Conservation (phyloP, 768 basidiomycete genomes). For the Pleurotus tuber-regium region DNA sequence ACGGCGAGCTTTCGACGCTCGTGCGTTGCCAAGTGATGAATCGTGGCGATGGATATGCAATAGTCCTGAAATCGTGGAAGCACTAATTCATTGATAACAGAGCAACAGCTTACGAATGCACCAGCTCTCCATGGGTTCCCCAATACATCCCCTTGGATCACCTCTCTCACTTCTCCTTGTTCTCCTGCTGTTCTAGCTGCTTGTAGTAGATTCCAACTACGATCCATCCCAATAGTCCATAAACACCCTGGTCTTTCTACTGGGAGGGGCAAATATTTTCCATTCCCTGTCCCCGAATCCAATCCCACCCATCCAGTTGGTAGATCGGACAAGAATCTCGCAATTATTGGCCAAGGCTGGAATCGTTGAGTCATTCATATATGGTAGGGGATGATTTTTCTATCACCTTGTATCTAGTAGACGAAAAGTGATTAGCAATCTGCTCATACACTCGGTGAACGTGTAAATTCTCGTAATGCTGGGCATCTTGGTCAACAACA, state of each 20-base stretch:
- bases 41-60: slow-evolving; percentile 95
- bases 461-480: slow-evolving; percentile 65
- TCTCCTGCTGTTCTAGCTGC: slow-evolving; percentile 69
- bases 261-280: slow-evolving; percentile 89
- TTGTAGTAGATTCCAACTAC: slow-evolving; percentile 74
- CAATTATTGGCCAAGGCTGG: slow-evolving; percentile 90
- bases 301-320: slow-evolving; percentile 82
- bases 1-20: slow-evolving; percentile 71
- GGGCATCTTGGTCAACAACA: slow-evolving; percentile 46
- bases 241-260: slow-evolving; percentile 54
- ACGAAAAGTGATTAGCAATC: slow-evolving; percentile 86
- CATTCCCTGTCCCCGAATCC: slow-evolving; percentile 96
- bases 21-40: slow-evolving; percentile 89
- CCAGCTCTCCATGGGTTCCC: slow-evolving; percentile 72
- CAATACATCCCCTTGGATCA: slow-evolving; percentile 79
- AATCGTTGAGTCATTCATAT: slow-evolving; percentile 4
- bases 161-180: slow-evolving; percentile 50
- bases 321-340: slow-evolving; percentile 66
- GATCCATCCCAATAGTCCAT: slow-evolving; percentile 83
- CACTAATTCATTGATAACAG: slow-evolving; percentile 57
- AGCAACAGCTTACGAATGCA: slow-evolving; percentile 57
- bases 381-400: neutral
- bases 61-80: slow-evolving; percentile 63
- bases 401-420: slow-evolving; percentile 82
- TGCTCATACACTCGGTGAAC: slow-evolving; percentile 84